Evolutionary conservation across 441 rosid species (phyloP), one percentile per base, ranked within the genome.

Genomic region (Croton laevigatus): DNA sequence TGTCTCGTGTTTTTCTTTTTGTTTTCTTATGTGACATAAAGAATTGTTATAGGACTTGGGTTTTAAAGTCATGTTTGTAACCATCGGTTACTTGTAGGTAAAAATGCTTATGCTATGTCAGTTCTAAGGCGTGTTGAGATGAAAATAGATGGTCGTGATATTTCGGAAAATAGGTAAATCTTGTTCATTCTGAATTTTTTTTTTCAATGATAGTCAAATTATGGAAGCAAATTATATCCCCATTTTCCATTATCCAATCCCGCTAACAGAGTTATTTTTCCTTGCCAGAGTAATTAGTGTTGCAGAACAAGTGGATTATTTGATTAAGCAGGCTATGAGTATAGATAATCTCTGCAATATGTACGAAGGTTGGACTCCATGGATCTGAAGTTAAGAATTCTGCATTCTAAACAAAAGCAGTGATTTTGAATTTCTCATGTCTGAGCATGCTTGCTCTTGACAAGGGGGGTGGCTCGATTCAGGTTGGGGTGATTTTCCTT

Each of bases 281-380:
- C 44, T 23, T 70, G 63, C 45, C 88, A 92, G 99, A 82, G 88
- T 85, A 72, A 72, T 91, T 44, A 88, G 86, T 70, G 76, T 93
- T 34, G 63, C 80, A 9, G 97, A 95, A 85, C 98, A 92, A 78
- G 99, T 95, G 69, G 96, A 91, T 76, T 84, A 88, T 83, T 87
- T 95, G 75, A 84, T 92, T 61, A 91, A 89, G 84, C 96, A 95
- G 76, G 95, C 99, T 20, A 84, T 85, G 53, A 92, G 97, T 54
- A 58, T 91, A 70, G 98, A 91, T 78, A 91, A 88, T 72, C 97
- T 95, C 74, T 91, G 98, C 93, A 95, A 91, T 87, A 95, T 95
- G 99, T 91, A 95, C 62, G 99, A 95, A 84, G 99, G 97, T 71
- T 95, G 99, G 99, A 95, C 97, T n/a, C 96, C 99, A 32, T 91